Evolutionary conservation across 805 yeast genomes (phyloP).

Genomic region (Candida hispaniensis): DNA sequence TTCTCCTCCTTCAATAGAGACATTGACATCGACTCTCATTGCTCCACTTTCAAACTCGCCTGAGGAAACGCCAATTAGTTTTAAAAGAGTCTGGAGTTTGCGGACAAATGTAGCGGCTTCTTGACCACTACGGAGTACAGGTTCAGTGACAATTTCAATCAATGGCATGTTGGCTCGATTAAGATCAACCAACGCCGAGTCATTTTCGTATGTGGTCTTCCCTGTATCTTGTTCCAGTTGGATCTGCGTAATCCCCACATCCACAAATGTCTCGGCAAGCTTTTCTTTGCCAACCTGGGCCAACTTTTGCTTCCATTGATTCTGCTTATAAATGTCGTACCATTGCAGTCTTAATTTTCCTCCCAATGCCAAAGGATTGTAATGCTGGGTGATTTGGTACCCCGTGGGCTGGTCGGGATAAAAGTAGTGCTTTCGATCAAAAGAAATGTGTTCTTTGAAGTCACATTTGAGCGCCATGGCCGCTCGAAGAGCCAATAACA

Average conservation of each 20-base stretch:
- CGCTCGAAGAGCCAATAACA: slow-evolving; percentile 58
- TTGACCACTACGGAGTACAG: slow-evolving; percentile 59
- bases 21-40: slow-evolving; percentile 86
- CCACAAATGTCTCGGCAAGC: slow-evolving; percentile 30
- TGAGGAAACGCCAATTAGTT: slow-evolving; percentile 60
- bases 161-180: slow-evolving; percentile 81
- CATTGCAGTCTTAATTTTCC: slow-evolving; percentile 46
- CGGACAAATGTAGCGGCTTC: slow-evolving; percentile 71
- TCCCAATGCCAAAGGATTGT: slow-evolving; percentile 59
- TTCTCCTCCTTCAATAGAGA: slow-evolving; percentile 56
- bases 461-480: slow-evolving; percentile 58
- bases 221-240: slow-evolving; percentile 97
- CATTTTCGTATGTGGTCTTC: slow-evolving; percentile 46
- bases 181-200: slow-evolving; percentile 49
- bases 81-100: slow-evolving; percentile 63
- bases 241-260: slow-evolving; percentile 60
- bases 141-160: slow-evolving; percentile 83
- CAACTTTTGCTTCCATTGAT: slow-evolving; percentile 12
- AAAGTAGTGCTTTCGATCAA: slow-evolving; percentile 92
- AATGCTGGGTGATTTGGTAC: slow-evolving; percentile 88
- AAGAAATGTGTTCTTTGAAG: slow-evolving; percentile 47
- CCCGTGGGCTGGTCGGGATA: slow-evolving; percentile 96
- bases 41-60: slow-evolving; percentile 95
- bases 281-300: background rate
- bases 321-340: slow-evolving; percentile 41